Evolutionary conservation across 345 rosid species (phyloP).

Genomic region (Eucalyptus marginata): DNA sequence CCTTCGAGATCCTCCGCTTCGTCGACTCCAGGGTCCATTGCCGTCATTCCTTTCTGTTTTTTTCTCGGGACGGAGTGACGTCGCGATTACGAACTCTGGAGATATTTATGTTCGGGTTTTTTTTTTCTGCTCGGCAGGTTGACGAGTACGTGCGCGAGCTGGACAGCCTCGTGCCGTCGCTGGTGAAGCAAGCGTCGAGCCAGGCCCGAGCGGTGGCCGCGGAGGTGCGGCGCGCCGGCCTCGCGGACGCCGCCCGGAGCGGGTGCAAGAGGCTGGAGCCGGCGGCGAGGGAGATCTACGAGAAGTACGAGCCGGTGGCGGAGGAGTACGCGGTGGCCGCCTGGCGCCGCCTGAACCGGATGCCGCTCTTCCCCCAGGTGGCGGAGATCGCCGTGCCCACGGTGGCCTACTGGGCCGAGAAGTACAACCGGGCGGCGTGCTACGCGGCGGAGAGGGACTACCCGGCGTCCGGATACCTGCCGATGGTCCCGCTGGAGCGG

Average conservation of each 20-base stretch:
- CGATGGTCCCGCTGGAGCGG: slow-evolving; percentile 52
- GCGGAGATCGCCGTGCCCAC: slow-evolving; percentile 43
- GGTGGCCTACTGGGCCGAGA: slow-evolving; percentile 56
- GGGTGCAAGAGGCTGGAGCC: slow-evolving; percentile 27
- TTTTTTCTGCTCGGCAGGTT: slow-evolving; percentile 14
- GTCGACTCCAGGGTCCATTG: slow-evolving; percentile 52
- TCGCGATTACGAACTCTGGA: not conserved
- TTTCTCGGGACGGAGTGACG: not conserved
- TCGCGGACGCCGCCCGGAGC: slow-evolving; percentile 29
- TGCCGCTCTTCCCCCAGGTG: slow-evolving; percentile 45
- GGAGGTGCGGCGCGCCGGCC: slow-evolving; percentile 50
- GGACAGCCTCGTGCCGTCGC: slow-evolving; percentile 41
- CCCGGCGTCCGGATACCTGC: slow-evolving; percentile 26
- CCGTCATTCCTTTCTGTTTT: too few relatives aligned
- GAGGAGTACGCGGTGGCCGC: slow-evolving; percentile 38
- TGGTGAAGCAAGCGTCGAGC: slow-evolving; percentile 46
- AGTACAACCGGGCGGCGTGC: slow-evolving; percentile 44
- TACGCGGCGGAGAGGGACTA: slow-evolving; percentile 28
- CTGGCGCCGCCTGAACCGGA: slow-evolving; percentile 41
- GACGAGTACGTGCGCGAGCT: slow-evolving; percentile 31
- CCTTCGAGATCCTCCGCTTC: slow-evolving; percentile 49
- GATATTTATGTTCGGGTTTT: not conserved
- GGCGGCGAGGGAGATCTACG: slow-evolving; percentile 28
- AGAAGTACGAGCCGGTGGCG: slow-evolving; percentile 40
- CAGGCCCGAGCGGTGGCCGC: slow-evolving; percentile 45